phyloP scores from a whole-genome alignment of 768 basidiomycete genomes.

The Cystobasidium ongulense region DNA sequence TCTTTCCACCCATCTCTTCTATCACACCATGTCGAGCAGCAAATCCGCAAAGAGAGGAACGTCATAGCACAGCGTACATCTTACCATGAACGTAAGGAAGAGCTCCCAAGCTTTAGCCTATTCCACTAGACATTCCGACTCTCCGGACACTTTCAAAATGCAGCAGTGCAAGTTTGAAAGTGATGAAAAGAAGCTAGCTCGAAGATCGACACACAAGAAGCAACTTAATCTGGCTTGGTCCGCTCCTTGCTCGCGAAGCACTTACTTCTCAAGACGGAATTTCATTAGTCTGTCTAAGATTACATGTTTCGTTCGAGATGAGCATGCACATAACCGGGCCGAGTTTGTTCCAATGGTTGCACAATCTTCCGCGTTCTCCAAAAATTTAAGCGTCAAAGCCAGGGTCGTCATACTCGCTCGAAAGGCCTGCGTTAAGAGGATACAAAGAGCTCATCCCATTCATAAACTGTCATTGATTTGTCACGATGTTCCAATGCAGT shows the following conservation, averaged over 20 bases:
- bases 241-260: background rate
- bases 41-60: background rate
- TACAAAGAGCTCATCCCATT: no score
- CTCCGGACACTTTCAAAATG: background rate
- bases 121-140: background rate
- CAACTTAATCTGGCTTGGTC: constrained; percentile 9
- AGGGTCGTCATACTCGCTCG: no score
- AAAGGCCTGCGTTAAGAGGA: no score
- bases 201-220: background rate
- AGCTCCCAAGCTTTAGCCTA: background rate
- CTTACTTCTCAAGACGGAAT: background rate
- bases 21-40: background rate
- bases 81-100: background rate
- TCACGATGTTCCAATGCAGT: no score
- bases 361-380: background rate
- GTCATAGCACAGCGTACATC: background rate
- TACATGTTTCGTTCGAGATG: background rate
- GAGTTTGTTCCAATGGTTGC: constrained; percentile 31
- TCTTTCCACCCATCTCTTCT: background rate
- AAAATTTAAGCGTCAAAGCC: background rate
- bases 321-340: background rate
- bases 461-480: no score
- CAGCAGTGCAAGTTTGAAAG: background rate
- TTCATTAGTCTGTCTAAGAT: background rate
- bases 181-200: background rate